phyloP scores from a whole-genome alignment of 139 green algal genomes.

The Chlorella vulgaris region DNA sequence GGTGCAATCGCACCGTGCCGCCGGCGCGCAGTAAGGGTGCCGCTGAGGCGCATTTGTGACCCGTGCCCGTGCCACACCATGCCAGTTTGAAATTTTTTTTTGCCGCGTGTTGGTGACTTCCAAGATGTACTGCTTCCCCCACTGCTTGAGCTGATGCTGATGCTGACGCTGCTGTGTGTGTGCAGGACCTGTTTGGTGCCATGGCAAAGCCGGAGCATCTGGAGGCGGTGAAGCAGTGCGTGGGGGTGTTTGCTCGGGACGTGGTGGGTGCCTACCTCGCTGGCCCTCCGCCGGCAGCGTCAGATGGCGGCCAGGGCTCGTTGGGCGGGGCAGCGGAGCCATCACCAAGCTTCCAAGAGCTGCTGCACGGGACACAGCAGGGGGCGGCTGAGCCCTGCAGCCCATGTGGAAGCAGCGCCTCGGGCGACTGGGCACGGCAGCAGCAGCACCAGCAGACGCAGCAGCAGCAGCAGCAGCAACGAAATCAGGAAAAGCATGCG shows the following conservation, averaged over 20 bases:
- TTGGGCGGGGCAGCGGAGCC: neutral
- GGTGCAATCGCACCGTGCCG: too few species aligned
- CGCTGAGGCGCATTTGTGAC: too few species aligned
- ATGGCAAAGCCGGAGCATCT: slow-evolving; percentile 46
- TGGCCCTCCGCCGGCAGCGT: neutral
- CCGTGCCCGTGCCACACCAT: too few species aligned
- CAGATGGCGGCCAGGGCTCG: neutral
- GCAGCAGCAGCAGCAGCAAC: neutral
- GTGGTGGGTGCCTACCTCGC: slow-evolving; percentile 34
- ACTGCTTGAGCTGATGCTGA: too few species aligned
- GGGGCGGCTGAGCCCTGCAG: slow-evolving; percentile 8
- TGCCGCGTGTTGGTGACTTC: too few species aligned
- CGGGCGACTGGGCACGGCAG: slow-evolving; percentile 15
- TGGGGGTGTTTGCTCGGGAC: slow-evolving; percentile 38
- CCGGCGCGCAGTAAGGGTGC: too few species aligned
- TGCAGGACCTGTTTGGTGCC: slow-evolving; percentile 37
- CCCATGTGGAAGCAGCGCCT: slow-evolving; percentile 29
- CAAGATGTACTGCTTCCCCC: too few species aligned
- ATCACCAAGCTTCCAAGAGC: slow-evolving; percentile 17
- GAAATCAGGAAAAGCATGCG: too few species aligned
- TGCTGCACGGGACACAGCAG: neutral
- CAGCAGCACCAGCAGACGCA: neutral
- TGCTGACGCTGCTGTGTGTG: neutral
- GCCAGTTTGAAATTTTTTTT: too few species aligned
- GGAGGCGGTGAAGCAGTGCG: slow-evolving; percentile 35